phyloP scores from a whole-genome alignment of 1,284 basidiomycete genomes.

The Pseudomicrostroma phylloplanum region DNA sequence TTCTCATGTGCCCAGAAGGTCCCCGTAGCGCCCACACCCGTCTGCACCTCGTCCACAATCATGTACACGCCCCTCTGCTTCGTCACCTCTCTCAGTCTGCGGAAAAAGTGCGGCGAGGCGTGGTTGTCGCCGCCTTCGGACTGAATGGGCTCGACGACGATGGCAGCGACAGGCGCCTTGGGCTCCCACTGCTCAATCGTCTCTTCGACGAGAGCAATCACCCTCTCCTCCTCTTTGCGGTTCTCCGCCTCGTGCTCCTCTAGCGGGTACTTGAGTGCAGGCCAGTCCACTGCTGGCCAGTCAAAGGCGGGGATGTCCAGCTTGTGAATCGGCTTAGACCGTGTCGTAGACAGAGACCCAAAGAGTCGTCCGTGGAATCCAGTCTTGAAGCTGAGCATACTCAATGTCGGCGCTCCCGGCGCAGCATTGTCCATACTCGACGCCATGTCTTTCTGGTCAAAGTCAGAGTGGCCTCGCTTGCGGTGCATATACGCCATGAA shows the following conservation, averaged over 20 bases:
- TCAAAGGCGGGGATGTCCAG: conserved; percentile 59
- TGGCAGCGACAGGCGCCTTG: conserved; percentile 55
- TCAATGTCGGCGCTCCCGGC: conserved; percentile 56
- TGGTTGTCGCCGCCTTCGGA: conserved; percentile 60
- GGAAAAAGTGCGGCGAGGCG: conserved; percentile 57
- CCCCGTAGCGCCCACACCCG: conserved; percentile 57
- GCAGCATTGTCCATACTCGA: conserved; percentile 57
- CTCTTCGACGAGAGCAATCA: conserved; percentile 51
- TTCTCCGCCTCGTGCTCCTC: conserved; percentile 53
- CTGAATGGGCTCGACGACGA: conserved; percentile 59
- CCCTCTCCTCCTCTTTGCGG: conserved; percentile 51
- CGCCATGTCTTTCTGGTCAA: conserved; percentile 25
- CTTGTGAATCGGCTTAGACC: conserved; percentile 55
- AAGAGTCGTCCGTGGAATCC: conserved; percentile 49
- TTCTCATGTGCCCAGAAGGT: conserved; percentile 59
- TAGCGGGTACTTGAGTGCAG: conserved; percentile 56
- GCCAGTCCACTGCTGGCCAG: conserved; percentile 57
- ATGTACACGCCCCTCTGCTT: conserved; percentile 54
- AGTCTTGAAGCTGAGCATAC: conserved; percentile 56
- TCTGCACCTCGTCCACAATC: conserved; percentile 58
- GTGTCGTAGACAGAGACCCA: conserved; percentile 54
- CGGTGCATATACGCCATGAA: conserved; percentile 55
- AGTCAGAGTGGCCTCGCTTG: conserved; percentile 46
- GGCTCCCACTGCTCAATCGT: conserved; percentile 50
- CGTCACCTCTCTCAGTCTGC: conserved; percentile 54